These are phyloP conservation scores for Gilbertella persicaria DNA, from an alignment of 371 early-diverging fungal species.

Conservation along the genomic window DNA sequence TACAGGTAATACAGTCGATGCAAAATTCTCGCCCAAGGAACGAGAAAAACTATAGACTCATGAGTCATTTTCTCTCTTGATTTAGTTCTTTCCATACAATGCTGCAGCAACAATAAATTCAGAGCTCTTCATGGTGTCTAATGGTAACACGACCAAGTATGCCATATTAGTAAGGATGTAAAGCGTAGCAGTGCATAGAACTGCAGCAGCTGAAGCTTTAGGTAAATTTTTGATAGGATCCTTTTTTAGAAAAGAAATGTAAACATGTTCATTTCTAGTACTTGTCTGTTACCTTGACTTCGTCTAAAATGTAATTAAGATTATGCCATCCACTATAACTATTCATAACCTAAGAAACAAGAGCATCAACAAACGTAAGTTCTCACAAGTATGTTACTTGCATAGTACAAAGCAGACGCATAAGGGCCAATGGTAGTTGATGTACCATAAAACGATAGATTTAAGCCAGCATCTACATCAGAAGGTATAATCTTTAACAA, in stretches of 20 bases:
- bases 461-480: slow-evolving; percentile 27
- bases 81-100: slow-evolving; percentile 27
- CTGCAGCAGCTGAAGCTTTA: slow-evolving; percentile 33
- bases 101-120: slow-evolving; percentile 45
- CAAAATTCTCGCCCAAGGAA: slow-evolving; percentile 42
- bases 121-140: slow-evolving; percentile 35
- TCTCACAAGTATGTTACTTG: slow-evolving; percentile 7
- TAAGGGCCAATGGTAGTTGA: slow-evolving; percentile 34
- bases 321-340: slow-evolving; percentile 49
- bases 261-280: not conserved
- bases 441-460: slow-evolving; percentile 41
- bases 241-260: slow-evolving; percentile 6
- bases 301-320: slow-evolving; percentile 39
- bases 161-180: slow-evolving; percentile 43
- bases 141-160: slow-evolving; percentile 37
- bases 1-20: slow-evolving; percentile 33
- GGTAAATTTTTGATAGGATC: slow-evolving; percentile 45
- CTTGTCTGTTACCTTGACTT: slow-evolving; percentile 32
- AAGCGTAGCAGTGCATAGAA: slow-evolving; percentile 27
- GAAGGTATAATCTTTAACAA: slow-evolving; percentile 25
- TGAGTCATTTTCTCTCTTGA: not conserved
- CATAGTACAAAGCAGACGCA: slow-evolving; percentile 48
- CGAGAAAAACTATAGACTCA: slow-evolving; percentile 36
- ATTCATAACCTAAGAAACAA: slow-evolving; percentile 32
- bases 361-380: not conserved